Percentiles rank a stretch among this genome's conserved stretches.
Conservation (phyloP, 768 basidiomycete species). For the Xerocomus brunneocitrinus region DNA sequence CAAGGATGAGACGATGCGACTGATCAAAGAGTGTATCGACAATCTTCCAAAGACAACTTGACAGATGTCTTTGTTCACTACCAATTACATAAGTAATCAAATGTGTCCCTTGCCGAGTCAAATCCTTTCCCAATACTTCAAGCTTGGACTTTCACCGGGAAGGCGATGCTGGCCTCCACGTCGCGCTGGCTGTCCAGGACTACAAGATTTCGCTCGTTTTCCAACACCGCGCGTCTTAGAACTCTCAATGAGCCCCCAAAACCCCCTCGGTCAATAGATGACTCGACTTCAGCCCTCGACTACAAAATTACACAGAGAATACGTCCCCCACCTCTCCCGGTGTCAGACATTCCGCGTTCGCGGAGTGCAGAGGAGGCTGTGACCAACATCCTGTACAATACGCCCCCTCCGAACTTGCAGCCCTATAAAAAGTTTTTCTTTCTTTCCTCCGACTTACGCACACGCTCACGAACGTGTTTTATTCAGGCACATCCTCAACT, state of each 20-base stretch:
- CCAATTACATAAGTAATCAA: conserved; percentile 13
- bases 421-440: conserved; percentile 81
- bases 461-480: conserved; percentile 1
- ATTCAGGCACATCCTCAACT: conserved; percentile 88
- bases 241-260: conserved; percentile 45
- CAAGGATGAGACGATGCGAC: conserved; percentile 48
- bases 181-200: conserved; percentile 19
- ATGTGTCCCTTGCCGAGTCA: not conserved
- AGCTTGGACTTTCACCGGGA: not conserved
- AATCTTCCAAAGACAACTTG: conserved; percentile 39
- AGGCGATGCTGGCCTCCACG: conserved; percentile 10
- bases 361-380: conserved; percentile 94
- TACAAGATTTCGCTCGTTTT: conserved; percentile 20
- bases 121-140: no score
- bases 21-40: conserved; percentile 52
- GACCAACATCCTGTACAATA: conserved; percentile 96
- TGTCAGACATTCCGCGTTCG: conserved; percentile 76
- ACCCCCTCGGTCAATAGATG: conserved; percentile 78
- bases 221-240: conserved; percentile 13
- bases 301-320: conserved; percentile 74
- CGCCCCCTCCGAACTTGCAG: conserved; percentile 84
- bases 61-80: not conserved
- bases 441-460: not conserved
- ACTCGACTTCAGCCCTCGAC: conserved; percentile 92
- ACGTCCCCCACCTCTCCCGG: conserved; percentile 80